Evolutionary conservation across 306 rosid genomes (phyloP).

Genomic region (Sophora flavescens): DNA sequence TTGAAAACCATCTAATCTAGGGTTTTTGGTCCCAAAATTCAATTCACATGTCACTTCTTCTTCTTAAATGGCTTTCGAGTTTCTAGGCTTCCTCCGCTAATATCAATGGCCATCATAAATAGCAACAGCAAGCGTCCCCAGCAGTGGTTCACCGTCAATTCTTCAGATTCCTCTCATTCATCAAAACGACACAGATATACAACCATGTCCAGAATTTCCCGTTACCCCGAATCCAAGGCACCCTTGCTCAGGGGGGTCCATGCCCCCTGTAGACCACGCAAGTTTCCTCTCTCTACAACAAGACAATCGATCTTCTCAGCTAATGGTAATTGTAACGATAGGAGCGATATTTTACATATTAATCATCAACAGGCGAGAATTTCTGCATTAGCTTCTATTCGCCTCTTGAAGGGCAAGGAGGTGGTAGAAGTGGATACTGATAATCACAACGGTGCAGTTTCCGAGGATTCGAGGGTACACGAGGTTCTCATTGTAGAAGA

Average conservation of each 20-base stretch:
- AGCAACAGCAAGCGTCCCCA: slow-evolving; percentile 74
- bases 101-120: slow-evolving; percentile 74
- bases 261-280: slow-evolving; percentile 68
- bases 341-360: slow-evolving; percentile 35
- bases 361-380: slow-evolving; percentile 43
- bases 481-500: slow-evolving; percentile 58
- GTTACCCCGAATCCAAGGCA: slow-evolving; percentile 63
- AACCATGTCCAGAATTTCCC: slow-evolving; percentile 56
- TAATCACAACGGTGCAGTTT: slow-evolving; percentile 48
- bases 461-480: slow-evolving; percentile 67
- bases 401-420: slow-evolving; percentile 51
- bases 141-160: slow-evolving; percentile 52
- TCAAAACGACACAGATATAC: slow-evolving; percentile 57
- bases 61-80: slow-evolving; percentile 41
- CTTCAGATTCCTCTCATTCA: slow-evolving; percentile 36
- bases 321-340: slow-evolving; percentile 13
- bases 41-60: neutral
- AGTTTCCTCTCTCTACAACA: slow-evolving; percentile 42
- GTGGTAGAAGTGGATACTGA: slow-evolving; percentile 56
- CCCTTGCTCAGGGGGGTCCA: slow-evolving; percentile 61
- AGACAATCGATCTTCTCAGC: slow-evolving; percentile 26
- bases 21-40: slow-evolving; percentile 45
- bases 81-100: slow-evolving; percentile 5
- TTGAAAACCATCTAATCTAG: slow-evolving; percentile 14
- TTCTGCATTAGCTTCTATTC: slow-evolving; percentile 52